phyloP scores from a whole-genome alignment of 2,329 filamentous ascomycete species.

The Nannizziopsis arthrosporioides region DNA sequence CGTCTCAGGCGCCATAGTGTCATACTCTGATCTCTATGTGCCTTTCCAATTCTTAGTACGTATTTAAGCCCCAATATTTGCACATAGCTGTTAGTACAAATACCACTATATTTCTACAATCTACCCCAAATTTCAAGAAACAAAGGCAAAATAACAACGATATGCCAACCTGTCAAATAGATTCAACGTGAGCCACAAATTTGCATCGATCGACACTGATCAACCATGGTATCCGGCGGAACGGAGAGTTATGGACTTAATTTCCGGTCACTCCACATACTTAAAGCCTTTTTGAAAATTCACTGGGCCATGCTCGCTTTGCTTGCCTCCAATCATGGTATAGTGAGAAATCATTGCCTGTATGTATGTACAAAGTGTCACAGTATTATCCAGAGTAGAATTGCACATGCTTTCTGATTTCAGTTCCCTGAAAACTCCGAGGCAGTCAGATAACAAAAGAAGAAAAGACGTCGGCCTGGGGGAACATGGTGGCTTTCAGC shows the following conservation, averaged over 20 bases:
- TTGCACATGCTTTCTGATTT: too few relatives aligned
- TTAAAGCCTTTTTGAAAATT: too few relatives aligned
- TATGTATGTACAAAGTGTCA: too few relatives aligned
- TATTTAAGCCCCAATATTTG: conserved; percentile 4
- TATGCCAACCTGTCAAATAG: neutral
- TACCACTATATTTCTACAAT: neutral
- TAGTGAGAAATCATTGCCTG: too few relatives aligned
- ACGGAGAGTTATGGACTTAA: conserved; percentile 5
- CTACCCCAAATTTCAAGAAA: neutral
- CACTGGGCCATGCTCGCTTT: too few relatives aligned
- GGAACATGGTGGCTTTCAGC: too few relatives aligned
- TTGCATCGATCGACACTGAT: conserved; percentile 3
- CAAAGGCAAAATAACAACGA: neutral
- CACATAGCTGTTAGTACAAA: neutral
- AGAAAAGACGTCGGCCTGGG: too few relatives aligned
- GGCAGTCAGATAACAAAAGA: too few relatives aligned
- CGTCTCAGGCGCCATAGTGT: neutral
- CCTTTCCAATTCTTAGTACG: conserved; percentile 10
- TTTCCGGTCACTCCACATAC: neutral
- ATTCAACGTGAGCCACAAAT: neutral
- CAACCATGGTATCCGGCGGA: neutral
- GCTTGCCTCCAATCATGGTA: too few relatives aligned
- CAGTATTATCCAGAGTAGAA: too few relatives aligned
- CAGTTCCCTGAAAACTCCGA: too few relatives aligned
- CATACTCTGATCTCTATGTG: conserved; percentile 1